phyloP scores from a whole-genome alignment of 2,329 filamentous ascomycete species.

The Stachybotrys chlorohalonatus region DNA sequence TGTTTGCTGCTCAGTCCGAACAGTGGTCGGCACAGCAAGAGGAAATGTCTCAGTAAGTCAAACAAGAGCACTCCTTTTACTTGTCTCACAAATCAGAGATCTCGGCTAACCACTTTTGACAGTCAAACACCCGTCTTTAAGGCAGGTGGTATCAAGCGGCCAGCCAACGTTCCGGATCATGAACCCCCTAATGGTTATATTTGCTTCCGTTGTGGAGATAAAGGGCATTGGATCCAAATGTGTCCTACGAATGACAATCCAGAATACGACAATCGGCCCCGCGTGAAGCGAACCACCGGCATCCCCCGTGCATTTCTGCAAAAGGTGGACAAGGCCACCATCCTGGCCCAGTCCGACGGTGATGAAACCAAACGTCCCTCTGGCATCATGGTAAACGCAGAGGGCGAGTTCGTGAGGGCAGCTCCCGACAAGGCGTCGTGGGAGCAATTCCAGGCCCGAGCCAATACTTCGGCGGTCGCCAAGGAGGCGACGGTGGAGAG shows the following conservation, averaged over 20 bases:
- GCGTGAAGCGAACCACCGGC: conserved; percentile 92
- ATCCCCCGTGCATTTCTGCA: conserved; percentile 94
- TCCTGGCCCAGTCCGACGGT: conserved; percentile 62
- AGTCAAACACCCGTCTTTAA: conserved; percentile 57
- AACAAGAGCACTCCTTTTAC: not conserved
- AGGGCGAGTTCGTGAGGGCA: conserved; percentile 94
- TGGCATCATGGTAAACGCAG: conserved; percentile 94
- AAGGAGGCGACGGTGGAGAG: conserved; percentile 68
- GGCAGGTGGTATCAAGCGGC: conserved; percentile 49
- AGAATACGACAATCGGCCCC: conserved; percentile 84
- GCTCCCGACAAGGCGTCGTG: conserved; percentile 92
- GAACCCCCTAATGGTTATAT: conserved; percentile 90
- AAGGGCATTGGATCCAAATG: conserved; percentile 98
- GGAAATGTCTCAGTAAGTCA: conserved; percentile 70
- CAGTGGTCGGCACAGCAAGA: conserved; percentile 93
- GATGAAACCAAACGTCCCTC: conserved; percentile 78
- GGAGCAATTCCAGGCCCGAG: conserved; percentile 94
- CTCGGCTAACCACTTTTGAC: conserved; percentile 20
- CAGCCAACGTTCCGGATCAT: conserved; percentile 76
- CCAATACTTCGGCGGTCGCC: conserved; percentile 76
- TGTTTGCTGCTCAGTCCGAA: conserved; percentile 82
- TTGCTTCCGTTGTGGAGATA: conserved; percentile 92
- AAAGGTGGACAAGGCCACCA: conserved; percentile 84
- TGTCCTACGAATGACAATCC: conserved; percentile 99
- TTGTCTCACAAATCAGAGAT: conserved; percentile 3